These are phyloP conservation scores for Marchantia polymorpha DNA, from an alignment of 225 moss, liverwort and hornwort genomes.

Conservation along the genomic window DNA sequence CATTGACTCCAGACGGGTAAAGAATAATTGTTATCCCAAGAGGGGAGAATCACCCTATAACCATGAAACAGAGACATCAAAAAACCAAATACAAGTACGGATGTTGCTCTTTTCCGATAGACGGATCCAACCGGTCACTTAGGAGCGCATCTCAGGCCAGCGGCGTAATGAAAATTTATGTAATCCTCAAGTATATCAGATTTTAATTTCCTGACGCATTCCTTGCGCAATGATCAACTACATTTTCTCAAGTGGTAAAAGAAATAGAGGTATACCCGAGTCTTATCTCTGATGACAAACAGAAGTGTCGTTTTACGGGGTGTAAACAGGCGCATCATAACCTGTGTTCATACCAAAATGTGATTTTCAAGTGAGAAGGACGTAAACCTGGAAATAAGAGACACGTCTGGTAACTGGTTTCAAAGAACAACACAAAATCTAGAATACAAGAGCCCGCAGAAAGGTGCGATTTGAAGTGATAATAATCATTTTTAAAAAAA, in stretches of 20 bases:
- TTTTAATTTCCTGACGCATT: background rate
- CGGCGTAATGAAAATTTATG: constrained; percentile 6
- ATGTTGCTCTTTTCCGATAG: background rate
- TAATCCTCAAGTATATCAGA: background rate
- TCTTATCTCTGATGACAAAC: constrained; percentile 97
- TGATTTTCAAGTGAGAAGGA: too few species aligned
- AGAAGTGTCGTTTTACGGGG: constrained; percentile 85
- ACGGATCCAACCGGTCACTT: background rate
- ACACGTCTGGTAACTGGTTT: too few species aligned
- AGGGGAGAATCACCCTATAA: background rate
- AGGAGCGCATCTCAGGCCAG: constrained; percentile 10
- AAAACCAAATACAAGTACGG: background rate
- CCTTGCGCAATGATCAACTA: background rate
- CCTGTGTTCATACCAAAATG: constrained; percentile 20
- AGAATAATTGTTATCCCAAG: background rate
- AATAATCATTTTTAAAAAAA: background rate
- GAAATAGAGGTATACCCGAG: constrained; percentile 26
- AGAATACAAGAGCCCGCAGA: background rate
- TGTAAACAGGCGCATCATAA: constrained; percentile 93
- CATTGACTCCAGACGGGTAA: background rate
- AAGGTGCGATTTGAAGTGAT: background rate
- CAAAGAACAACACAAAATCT: background rate
- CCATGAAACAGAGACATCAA: background rate
- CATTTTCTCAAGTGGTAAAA: too few species aligned
- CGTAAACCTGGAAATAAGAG: too few species aligned